Percentiles rank a stretch among this genome's conserved stretches.
Conservation (phyloP, 331 rosid genomes). For the Rhamnella rubrinervis region DNA sequence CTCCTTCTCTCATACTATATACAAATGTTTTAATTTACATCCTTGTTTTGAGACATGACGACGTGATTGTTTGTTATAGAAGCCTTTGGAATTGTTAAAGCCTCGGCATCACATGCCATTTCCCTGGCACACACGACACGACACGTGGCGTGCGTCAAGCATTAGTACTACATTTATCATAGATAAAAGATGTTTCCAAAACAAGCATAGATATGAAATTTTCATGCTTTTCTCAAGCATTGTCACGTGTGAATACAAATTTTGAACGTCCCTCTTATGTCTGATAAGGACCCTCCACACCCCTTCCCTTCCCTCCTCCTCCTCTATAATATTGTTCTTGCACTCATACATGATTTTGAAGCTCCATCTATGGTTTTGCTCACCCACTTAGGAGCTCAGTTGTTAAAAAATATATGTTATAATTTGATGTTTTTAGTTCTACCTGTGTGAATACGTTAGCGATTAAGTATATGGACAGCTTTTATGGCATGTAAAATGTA, state of each 20-base stretch:
- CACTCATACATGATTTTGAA: constrained; percentile 2
- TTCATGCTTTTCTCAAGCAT: constrained; percentile 51
- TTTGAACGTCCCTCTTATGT: constrained; percentile 27
- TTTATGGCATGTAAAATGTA: no score
- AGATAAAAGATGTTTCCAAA: constrained; percentile 32
- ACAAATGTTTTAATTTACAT: constrained; percentile 1
- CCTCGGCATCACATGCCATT: constrained; percentile 68
- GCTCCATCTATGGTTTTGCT: constrained; percentile 4
- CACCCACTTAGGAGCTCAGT: constrained; percentile 15
- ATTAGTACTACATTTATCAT: constrained; percentile 25
- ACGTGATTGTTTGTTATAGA: constrained; percentile 39
- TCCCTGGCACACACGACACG: constrained; percentile 55
- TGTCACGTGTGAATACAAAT: constrained; percentile 55
- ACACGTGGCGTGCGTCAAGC: constrained; percentile 50
- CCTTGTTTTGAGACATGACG: constrained; percentile 48
- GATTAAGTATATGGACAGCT: no score
- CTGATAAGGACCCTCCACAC: constrained; percentile 17
- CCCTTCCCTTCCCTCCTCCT: constrained; percentile 9
- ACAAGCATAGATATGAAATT: constrained; percentile 43
- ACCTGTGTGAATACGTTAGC: no score
- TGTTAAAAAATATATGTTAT: no score
- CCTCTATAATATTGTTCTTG: neutral
- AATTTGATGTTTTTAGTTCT: no score
- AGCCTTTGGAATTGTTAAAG: constrained; percentile 20
- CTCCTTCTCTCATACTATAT: no score